Evolutionary conservation across 2,329 filamentous ascomycete genomes (phyloP).

Genomic region (Fusarium falciforme): DNA sequence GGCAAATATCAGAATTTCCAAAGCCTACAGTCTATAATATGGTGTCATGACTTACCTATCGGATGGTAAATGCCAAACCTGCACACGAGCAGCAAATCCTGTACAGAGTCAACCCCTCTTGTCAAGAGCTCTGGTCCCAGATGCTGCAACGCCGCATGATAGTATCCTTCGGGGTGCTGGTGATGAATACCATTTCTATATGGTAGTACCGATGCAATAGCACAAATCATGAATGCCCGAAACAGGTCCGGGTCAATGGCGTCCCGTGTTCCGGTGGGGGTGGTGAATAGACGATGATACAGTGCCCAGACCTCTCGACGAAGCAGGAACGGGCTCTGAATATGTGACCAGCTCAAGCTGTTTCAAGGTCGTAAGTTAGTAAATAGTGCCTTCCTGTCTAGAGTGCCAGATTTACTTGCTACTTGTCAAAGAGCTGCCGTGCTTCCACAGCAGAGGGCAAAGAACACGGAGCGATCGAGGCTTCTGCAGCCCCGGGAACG

Average conservation of each 20-base stretch:
- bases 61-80: constrained; percentile 39
- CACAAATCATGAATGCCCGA: constrained; percentile 33
- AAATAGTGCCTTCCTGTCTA: accelerated
- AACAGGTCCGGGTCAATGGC: constrained; percentile 5
- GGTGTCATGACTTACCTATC: constrained; percentile 1
- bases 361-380: accelerated
- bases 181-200: constrained; percentile 16
- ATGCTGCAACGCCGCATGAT: constrained; percentile 20
- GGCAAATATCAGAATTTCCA: not conserved
- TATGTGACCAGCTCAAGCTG: constrained; percentile 24
- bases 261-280: accelerated
- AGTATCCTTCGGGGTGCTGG: constrained; percentile 29
- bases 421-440: constrained; percentile 13
- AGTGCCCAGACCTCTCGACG: constrained; percentile 19
- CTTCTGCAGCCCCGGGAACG: not conserved
- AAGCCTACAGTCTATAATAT: not conserved
- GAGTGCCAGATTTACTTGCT: not conserved
- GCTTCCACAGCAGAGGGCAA: constrained; percentile 6
- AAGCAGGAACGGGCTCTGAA: constrained; percentile 17
- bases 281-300: constrained; percentile 6
- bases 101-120: constrained; percentile 22
- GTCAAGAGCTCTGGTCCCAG: constrained; percentile 5
- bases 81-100: constrained; percentile 31
- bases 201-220: constrained; percentile 11
- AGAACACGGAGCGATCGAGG: constrained; percentile 1